Conservation (phyloP, 2,329 filamentous ascomycete species). For the Aspergillus neotritici region DNA sequence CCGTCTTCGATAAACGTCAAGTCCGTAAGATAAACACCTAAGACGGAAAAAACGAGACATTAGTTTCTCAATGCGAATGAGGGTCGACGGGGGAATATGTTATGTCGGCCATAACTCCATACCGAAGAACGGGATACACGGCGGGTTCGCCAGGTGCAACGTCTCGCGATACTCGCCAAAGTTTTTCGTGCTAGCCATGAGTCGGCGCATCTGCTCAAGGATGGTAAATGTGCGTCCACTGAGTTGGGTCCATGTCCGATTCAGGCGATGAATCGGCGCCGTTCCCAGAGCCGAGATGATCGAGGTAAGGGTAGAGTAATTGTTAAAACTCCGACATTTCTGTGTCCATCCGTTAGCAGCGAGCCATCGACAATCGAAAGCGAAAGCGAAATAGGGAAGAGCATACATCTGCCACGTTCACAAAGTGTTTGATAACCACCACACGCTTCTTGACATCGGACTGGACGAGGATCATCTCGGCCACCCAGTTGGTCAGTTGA, state of each 20-base stretch:
- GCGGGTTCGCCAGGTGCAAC: conserved; percentile 85
- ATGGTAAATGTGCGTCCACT: conserved; percentile 74
- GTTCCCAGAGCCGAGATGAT: conserved; percentile 95
- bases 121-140: conserved; percentile 98
- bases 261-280: conserved; percentile 87
- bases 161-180: conserved; percentile 95
- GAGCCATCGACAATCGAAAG: conserved; percentile 5
- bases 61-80: neutral
- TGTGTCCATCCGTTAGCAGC: conserved; percentile 31
- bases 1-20: conserved; percentile 98
- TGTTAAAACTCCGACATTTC: conserved; percentile 93
- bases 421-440: conserved; percentile 97
- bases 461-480: conserved; percentile 96
- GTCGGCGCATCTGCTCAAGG: conserved; percentile 82
- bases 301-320: conserved; percentile 94
- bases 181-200: conserved; percentile 98
- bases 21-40: conserved; percentile 93
- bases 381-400: neutral
- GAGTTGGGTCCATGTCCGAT: conserved; percentile 90
- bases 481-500: conserved; percentile 98
- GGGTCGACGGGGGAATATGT: neutral
- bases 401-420: conserved; percentile 82
- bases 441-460: conserved; percentile 92
- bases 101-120: conserved; percentile 42
- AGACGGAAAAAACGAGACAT: conserved; percentile 6